A percentile compares a stretch with the other conserved stretches of the same genome.
phyloP scores from a whole-genome alignment of 1,284 basidiomycete species.

The Heliocybe sulcata region DNA sequence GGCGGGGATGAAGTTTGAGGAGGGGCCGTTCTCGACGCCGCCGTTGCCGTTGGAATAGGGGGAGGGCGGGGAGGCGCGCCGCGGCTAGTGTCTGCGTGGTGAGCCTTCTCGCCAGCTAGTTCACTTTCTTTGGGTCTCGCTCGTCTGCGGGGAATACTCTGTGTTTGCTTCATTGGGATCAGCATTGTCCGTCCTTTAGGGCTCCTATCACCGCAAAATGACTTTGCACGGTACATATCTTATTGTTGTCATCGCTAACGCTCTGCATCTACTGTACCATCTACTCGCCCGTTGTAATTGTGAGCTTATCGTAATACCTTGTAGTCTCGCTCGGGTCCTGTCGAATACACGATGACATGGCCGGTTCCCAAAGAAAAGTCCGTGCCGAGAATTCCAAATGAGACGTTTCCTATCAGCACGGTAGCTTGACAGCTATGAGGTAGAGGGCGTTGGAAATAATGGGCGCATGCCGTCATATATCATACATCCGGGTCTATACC shows the following conservation, averaged over 20 bases:
- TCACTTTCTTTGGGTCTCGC: neutral
- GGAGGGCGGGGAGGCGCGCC: neutral
- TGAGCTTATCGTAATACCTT: neutral
- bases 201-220: neutral
- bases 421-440: neutral
- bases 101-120: neutral
- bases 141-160: neutral
- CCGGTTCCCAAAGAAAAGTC: neutral
- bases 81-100: neutral
- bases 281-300: neutral
- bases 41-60: conserved; percentile 2
- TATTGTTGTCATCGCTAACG: conserved; percentile 1
- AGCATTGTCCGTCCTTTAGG: conserved; percentile 1
- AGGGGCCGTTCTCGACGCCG: neutral
- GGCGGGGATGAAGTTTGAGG: neutral
- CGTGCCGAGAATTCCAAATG: no score
- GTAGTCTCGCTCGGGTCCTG: neutral
- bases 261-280: conserved; percentile 1
- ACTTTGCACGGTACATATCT: neutral
- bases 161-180: neutral
- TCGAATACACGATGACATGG: neutral
- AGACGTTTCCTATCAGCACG: neutral
- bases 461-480: neutral
- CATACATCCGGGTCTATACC: neutral
- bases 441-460: neutral